Evolutionary conservation across 2,329 filamentous ascomycete species (phyloP).

Genomic region (Colletotrichum theobromicola): DNA sequence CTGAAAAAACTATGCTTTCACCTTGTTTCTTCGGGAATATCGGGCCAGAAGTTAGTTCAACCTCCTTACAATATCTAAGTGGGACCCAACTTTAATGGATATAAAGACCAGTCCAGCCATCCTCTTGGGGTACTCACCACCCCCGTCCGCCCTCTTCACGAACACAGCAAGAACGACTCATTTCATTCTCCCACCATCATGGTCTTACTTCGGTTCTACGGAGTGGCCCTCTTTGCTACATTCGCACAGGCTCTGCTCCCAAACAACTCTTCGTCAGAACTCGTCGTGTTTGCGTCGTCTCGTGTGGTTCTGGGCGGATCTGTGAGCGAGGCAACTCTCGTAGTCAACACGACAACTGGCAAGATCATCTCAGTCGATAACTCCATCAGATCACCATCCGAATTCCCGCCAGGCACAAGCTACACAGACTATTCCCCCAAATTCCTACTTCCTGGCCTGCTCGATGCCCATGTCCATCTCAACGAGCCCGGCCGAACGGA

Average conservation of each 20-base stretch:
- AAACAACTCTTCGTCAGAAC: background rate
- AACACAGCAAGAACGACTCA: background rate
- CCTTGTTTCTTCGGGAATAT: background rate
- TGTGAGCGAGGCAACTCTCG: constrained; percentile 68
- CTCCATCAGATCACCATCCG: constrained; percentile 71
- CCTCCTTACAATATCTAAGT: background rate
- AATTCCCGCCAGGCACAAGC: constrained; percentile 73
- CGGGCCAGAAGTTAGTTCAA: background rate
- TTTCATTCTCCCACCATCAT: background rate
- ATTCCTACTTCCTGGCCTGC: constrained; percentile 86
- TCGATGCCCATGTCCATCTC: constrained; percentile 96
- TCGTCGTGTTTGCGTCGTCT: background rate
- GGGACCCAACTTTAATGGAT: background rate
- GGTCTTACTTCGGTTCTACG: background rate
- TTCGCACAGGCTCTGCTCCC: background rate
- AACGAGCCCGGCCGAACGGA: constrained; percentile 97
- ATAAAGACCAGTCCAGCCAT: background rate
- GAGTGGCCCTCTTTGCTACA: background rate
- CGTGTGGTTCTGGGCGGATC: background rate
- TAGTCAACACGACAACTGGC: constrained; percentile 77
- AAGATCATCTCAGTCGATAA: constrained; percentile 82
- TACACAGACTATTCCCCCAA: constrained; percentile 88
- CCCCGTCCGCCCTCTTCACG: background rate
- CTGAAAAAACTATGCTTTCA: background rate
- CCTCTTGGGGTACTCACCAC: background rate